Base-by-base conservation (phyloP, 768 basidiomycete genomes). In the Tylopilus plumbeoviolaceoides region DNA sequence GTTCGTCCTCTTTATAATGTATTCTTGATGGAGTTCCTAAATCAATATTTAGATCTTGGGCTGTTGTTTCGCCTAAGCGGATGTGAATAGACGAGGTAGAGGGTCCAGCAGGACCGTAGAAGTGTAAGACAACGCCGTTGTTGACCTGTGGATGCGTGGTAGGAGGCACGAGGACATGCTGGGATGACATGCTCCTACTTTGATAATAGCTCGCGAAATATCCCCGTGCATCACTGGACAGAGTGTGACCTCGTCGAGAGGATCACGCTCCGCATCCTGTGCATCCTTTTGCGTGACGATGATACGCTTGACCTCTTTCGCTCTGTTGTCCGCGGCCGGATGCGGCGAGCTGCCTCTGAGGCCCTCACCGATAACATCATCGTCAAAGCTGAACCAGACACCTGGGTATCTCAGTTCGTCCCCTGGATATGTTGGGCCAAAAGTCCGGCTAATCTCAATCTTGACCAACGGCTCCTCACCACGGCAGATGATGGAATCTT, bases 1-100 rank as follows among this genome's bases (percentile, higher is more conserved):
- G 74, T 56, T 89, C 85, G 61, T 95, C 93, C 50, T 94, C 91
- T 66, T 94, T 93, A 73, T 91, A 89, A 68, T 88, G 87, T 46
- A 84, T 74, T 28, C 85, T 78, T 15, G 84, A 72, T 5, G 93
- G 91, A 14, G 88, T 77, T 7, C 93, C 93, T 18, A 95, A 73
- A 56, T 91, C 90, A 23, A 87, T 73, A 2, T 75, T 79, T 42
- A 95, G 70, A 66, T 94, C 92, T 66, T 95, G 90, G 3, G 87
- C 84, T 8, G 85, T 91, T 7, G 90, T 94, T 59, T 82, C 73
- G 21, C 89, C 84, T 17, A 97, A 65, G 20, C 76, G 74, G 45
- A 95, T 71, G 39, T 82, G 77, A 21, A 91, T 60, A 17, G 80
- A 76, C 35, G 45, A 55, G 1, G 53, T 44, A n/a, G 63, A 56